Evolutionary conservation across 441 rosid genomes (phyloP).

Genomic region (Adansonia gregorii): DNA sequence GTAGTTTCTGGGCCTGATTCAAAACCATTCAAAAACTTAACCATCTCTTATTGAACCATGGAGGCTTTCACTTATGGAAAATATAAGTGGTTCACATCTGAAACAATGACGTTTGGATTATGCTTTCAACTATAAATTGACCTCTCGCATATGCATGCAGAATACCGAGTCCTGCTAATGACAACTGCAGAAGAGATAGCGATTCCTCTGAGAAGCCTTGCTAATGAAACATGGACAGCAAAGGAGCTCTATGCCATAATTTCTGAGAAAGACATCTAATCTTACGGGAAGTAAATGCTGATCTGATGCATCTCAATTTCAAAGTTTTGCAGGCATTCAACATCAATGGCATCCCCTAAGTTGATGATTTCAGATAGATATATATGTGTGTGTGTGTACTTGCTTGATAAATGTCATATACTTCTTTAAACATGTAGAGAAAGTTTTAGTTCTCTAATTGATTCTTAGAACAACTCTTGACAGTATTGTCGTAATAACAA

Average conservation of each 20-base stretch:
- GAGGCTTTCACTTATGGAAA: not conserved
- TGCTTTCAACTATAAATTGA: constrained; percentile 11
- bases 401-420: not conserved
- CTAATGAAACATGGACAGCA: constrained; percentile 52
- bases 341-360: not conserved
- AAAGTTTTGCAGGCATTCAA: not conserved
- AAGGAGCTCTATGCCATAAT: constrained; percentile 40
- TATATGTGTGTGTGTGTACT: too few species aligned
- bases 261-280: constrained; percentile 39
- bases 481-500: not conserved
- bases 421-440: not conserved
- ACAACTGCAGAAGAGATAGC: constrained; percentile 49
- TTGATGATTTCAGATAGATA: not conserved
- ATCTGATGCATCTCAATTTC: not conserved
- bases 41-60: not conserved
- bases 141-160: constrained; percentile 36
- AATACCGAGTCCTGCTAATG: constrained; percentile 55
- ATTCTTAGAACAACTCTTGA: not conserved
- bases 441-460: constrained; percentile 11
- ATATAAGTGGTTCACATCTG: not conserved
- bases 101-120: not conserved
- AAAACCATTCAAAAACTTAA: not conserved
- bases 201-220: constrained; percentile 38
- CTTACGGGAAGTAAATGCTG: not conserved
- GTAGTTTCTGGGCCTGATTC: too few species aligned